Percentiles rank a stretch among this genome's conserved stretches.
phyloP scores from a whole-genome alignment of 805 yeast genomes.

The Sugiyamaella americana region DNA sequence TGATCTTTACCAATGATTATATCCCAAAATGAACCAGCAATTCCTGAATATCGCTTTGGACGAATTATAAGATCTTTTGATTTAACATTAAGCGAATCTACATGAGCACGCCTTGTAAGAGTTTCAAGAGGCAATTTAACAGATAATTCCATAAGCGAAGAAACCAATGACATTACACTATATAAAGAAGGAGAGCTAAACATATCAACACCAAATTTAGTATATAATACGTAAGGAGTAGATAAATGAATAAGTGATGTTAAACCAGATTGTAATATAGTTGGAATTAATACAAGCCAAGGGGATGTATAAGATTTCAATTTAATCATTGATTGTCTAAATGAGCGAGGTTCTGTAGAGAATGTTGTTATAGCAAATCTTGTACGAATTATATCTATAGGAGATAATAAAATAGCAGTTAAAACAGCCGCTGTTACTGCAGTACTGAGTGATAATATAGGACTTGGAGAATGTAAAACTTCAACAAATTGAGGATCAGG shows the following conservation, averaged over 20 bases:
- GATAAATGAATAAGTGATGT: slow-evolving; percentile 52
- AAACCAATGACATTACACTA: slow-evolving; percentile 50
- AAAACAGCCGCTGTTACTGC: slow-evolving; percentile 66
- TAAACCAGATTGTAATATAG: slow-evolving; percentile 56
- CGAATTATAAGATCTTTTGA: slow-evolving; percentile 45
- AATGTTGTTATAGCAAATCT: slow-evolving; percentile 68
- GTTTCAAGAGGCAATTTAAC: slow-evolving; percentile 85
- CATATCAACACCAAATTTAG: slow-evolving; percentile 58
- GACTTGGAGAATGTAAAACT: slow-evolving; percentile 71
- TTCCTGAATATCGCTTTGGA: slow-evolving; percentile 51
- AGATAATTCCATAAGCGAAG: slow-evolving; percentile 64
- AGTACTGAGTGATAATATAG: slow-evolving; percentile 57
- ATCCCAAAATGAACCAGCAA: slow-evolving; percentile 48
- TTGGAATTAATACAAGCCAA: slow-evolving; percentile 54
- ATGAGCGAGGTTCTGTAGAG: slow-evolving; percentile 49
- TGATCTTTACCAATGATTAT: slow-evolving; percentile 40
- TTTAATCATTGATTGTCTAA: slow-evolving; percentile 57
- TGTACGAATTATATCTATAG: slow-evolving; percentile 75
- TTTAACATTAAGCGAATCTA: slow-evolving; percentile 43
- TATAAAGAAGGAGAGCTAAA: slow-evolving; percentile 56
- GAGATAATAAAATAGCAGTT: slow-evolving; percentile 68
- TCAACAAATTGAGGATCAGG: slow-evolving; percentile 90
- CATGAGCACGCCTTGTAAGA: slow-evolving; percentile 75
- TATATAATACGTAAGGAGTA: slow-evolving; percentile 60
- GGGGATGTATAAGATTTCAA: slow-evolving; percentile 53